Evolutionary conservation across 768 basidiomycete species (phyloP), one percentile per base, ranked within the genome.

Genomic region (Suillus decipiens): DNA sequence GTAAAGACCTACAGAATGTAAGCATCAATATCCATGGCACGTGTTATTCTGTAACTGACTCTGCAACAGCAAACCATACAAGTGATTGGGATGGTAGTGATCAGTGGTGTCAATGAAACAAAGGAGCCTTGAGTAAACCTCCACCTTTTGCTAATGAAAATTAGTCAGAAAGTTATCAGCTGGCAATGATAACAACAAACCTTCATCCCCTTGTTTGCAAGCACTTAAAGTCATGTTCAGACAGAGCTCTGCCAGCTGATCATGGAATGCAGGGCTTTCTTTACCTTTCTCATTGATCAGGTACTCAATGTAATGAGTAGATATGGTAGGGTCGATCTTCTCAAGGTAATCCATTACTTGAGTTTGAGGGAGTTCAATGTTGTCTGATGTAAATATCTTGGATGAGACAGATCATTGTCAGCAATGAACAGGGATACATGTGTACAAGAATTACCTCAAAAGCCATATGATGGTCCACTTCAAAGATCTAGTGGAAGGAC

Each of bases 381-480:
- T 95, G 70, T 98, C 96, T 0, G 96, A 95, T 2, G 89, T 94
- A 71, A 99, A 99, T 47, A 99, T 93, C 95, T 97, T 11, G 24
- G 5, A 42, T 59, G 41, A 59, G 47, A 54, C 39, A 33, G 11
- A 19, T 45, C 14, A 54, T 8, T 3, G 43, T 15, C 59, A 28
- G 22, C 50, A 42, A 31, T 1, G 34, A 31, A 12, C 17, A 43
- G 7, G 43, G 5, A n/a, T 6, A 33, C n/a, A 63, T 14, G 8
- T 10, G 0, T 24, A 61, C 73, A 39, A n/a, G 17, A 48, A 64
- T 19, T 66, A 88, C 96, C 78, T 95, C 83, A 63, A 98, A 89
- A 1, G 84, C 95, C 76, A 89, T 87, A 28, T 86, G 81, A 0
- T 80, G 77, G 68, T 96, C 85, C 22, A 83, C 80, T 34, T 91